Evolutionary conservation across 805 yeast genomes (phyloP), one percentile per base, ranked within the genome.

Genomic region (Saturnispora quitensis): DNA sequence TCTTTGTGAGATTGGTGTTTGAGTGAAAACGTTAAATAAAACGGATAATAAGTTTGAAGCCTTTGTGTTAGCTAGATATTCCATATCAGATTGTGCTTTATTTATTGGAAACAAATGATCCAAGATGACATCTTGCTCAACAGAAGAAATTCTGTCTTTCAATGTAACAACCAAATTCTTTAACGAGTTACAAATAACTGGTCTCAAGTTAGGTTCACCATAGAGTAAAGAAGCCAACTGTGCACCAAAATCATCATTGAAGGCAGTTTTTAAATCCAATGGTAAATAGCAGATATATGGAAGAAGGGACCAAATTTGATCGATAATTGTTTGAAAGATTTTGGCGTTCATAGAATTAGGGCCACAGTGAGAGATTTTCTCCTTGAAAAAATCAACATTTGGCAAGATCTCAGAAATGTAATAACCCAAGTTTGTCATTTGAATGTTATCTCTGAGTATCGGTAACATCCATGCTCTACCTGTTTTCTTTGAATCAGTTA

Each of bases 401-500:
- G 98, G 98, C 15, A 85, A 66, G 49, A 93, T 76, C 38, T 81
- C 73, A 22, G 68, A 67, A 53, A 77, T 74, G 68, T 80, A 93
- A 63, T 74, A 87, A 0, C 76, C 71, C 51, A 93, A 71, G 45
- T 76, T 74, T 2, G 97, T 84, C 60, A 80, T 77, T 60, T 82
- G 77, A 27, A 89, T 85, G 61, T 87, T 82, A 61, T 90, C 97
- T 70, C 97, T 84, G 55, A 93, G 75, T 34, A 93, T 65, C 10
- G 99, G 99, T 57, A 93, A 75, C 60, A 93, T 63, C 97, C 98
- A 93, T 45, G 97, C 97, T 64, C 98, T 80, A 45, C 97, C 97
- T n/a, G 82, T 76, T 43, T 75, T 73, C 33, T 70, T 68, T 5
- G 84, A 79, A 45, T 76, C 75, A 31, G 75, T 73, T 60, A 93